Conservation (phyloP, 1,139 yeast species). For the Arxiozyma bovina region DNA sequence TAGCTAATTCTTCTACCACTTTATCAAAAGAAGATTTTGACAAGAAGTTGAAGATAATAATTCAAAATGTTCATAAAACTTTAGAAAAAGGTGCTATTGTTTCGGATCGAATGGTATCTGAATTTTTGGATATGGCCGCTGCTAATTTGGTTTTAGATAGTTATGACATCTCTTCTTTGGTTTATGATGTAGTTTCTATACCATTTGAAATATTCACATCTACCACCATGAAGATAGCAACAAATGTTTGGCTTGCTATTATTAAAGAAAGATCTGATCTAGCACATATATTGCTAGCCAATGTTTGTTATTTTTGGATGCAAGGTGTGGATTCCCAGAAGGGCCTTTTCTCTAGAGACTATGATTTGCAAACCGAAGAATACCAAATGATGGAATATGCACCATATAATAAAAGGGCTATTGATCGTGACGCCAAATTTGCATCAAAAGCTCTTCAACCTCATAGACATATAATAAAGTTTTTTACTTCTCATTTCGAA, state of each 20-base stretch:
- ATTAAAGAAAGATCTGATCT: slow-evolving; percentile 58
- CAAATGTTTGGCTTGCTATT: slow-evolving; percentile 72
- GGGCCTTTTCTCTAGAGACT: slow-evolving; percentile 59
- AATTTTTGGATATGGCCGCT: slow-evolving; percentile 39
- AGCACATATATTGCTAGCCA: slow-evolving; percentile 56
- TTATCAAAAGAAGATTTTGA: slow-evolving; percentile 25
- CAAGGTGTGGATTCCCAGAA: slow-evolving; percentile 46
- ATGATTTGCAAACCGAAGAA: slow-evolving; percentile 57
- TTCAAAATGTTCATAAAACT: slow-evolving; percentile 17
- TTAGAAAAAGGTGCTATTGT: slow-evolving; percentile 17
- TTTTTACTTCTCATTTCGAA: slow-evolving; percentile 74
- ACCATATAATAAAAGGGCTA: slow-evolving; percentile 62
- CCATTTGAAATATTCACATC: slow-evolving; percentile 65
- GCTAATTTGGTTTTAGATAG: slow-evolving; percentile 43
- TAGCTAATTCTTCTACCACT: slow-evolving; percentile 28
- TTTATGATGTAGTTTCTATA: slow-evolving; percentile 52
- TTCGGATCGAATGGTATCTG: slow-evolving; percentile 33
- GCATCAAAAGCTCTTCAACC: slow-evolving; percentile 56
- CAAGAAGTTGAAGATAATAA: slow-evolving; percentile 17
- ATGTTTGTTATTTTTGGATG: slow-evolving; percentile 59
- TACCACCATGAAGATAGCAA: slow-evolving; percentile 54
- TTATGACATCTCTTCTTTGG: slow-evolving; percentile 42
- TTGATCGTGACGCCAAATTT: slow-evolving; percentile 44
- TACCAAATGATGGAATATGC: slow-evolving; percentile 77
- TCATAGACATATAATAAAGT: slow-evolving; percentile 58